Evolutionary conservation across 1,284 basidiomycete genomes (phyloP).

Genomic region (Pseudozyma tsukubaensis): DNA sequence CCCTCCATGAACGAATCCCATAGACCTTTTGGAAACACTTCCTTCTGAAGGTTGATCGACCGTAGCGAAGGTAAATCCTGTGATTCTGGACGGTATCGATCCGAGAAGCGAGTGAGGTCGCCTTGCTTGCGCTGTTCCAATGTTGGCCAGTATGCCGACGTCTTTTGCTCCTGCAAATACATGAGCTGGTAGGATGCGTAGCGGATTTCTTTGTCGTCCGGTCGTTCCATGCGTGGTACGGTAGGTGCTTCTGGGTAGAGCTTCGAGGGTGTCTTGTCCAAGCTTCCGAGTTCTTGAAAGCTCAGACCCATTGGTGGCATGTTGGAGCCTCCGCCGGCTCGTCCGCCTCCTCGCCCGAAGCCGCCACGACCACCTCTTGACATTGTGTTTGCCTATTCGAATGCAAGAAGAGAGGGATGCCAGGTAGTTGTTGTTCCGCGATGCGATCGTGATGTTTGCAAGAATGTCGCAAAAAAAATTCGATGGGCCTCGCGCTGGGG

Average conservation of each 20-base stretch:
- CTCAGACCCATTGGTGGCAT: slow-evolving; percentile 48
- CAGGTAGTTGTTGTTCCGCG: too few relatives aligned
- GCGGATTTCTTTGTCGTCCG: slow-evolving; percentile 46
- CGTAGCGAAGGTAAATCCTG: slow-evolving; percentile 53
- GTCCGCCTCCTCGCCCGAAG: slow-evolving; percentile 48
- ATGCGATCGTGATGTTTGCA: too few relatives aligned
- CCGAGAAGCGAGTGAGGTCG: slow-evolving; percentile 59
- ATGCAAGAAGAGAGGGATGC: not conserved
- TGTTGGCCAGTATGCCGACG: slow-evolving; percentile 49
- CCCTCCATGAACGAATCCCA: slow-evolving; percentile 64
- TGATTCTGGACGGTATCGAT: slow-evolving; percentile 58
- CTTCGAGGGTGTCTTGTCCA: slow-evolving; percentile 56
- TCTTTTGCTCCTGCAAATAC: slow-evolving; percentile 52
- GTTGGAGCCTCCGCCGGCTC: slow-evolving; percentile 36
- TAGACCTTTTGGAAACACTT: slow-evolving; percentile 62
- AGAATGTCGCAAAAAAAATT: too few relatives aligned
- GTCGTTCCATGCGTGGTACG: slow-evolving; percentile 40
- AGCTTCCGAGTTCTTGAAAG: slow-evolving; percentile 47
- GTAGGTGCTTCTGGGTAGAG: slow-evolving; percentile 46
- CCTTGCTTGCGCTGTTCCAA: slow-evolving; percentile 46
- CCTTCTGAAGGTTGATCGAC: slow-evolving; percentile 55
- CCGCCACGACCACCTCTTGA: slow-evolving; percentile 48
- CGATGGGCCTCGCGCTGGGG: too few relatives aligned
- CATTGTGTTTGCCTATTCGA: slow-evolving; percentile 4
- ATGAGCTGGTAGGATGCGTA: slow-evolving; percentile 53